Conservation (phyloP, 805 yeast genomes). For the Ogataea paradorogensis region DNA sequence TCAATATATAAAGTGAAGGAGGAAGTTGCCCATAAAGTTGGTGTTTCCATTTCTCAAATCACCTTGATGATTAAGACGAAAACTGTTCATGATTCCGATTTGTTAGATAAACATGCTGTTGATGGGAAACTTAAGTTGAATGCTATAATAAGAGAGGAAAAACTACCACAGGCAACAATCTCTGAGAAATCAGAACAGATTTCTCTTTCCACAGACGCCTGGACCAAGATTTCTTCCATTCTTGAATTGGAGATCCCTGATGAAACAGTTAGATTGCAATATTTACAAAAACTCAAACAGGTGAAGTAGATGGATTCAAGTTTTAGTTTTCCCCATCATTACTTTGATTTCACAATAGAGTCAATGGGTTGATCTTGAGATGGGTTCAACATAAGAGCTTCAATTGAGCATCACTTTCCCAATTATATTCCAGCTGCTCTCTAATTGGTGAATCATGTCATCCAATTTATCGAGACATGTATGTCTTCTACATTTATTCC, state of each 20-base stretch:
- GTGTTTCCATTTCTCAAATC: constrained; percentile 35
- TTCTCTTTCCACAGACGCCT: constrained; percentile 24
- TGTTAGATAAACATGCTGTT: constrained; percentile 23
- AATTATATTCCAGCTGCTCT: too few species aligned
- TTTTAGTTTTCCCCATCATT: too few species aligned
- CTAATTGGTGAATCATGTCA: too few species aligned
- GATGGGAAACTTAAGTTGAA: constrained; percentile 31
- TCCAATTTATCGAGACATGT: too few species aligned
- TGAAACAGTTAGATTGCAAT: constrained; percentile 10
- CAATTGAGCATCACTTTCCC: too few species aligned
- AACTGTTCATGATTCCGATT: constrained; percentile 45
- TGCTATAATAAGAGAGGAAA: constrained; percentile 32
- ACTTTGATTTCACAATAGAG: too few species aligned
- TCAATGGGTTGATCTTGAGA: too few species aligned
- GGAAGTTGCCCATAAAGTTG: constrained; percentile 31
- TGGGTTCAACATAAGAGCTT: too few species aligned
- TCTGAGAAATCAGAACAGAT: constrained; percentile 2
- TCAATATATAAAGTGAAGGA: constrained; percentile 38
- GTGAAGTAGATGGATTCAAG: background rate
- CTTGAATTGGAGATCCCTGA: constrained; percentile 33
- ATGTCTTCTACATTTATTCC: too few species aligned
- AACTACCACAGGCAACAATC: background rate
- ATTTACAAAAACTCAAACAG: constrained; percentile 21
- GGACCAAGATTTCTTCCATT: constrained; percentile 36
- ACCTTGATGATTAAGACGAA: constrained; percentile 50